A percentile compares a stretch with the other conserved stretches of the same genome.
Evolutionary conservation across 2,329 filamentous ascomycete species (phyloP).

Genomic region (Bipolaris victoriae): DNA sequence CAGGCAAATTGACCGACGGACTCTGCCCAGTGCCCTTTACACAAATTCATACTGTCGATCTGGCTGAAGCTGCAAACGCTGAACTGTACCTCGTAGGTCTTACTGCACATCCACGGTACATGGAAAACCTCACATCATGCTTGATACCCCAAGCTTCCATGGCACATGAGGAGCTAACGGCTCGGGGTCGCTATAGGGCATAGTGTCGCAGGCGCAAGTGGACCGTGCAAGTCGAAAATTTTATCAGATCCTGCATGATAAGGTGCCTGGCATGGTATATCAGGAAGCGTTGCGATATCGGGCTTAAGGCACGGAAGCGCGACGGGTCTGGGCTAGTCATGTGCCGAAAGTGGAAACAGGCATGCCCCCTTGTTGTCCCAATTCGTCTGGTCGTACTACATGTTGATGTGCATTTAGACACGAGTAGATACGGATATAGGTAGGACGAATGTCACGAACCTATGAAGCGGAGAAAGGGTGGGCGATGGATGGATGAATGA

Average conservation of each 20-base stretch:
- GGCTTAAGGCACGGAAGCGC: not conserved
- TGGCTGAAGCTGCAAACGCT: too few relatives aligned
- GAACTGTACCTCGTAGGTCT: too few relatives aligned
- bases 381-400: too few relatives aligned
- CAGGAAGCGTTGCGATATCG: not conserved
- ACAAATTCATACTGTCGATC: too few relatives aligned
- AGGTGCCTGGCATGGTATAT: not conserved
- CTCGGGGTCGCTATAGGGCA: not conserved
- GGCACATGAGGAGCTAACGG: not conserved
- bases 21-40: not conserved
- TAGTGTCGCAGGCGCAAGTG: not conserved
- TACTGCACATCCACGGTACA: not conserved
- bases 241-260: slow-evolving; percentile 12
- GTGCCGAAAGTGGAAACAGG: not conserved
- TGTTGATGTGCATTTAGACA: too few relatives aligned
- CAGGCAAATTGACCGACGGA: not conserved
- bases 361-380: too few relatives aligned
- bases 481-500: not conserved
- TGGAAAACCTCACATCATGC: not conserved
- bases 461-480: not conserved
- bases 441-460: too few relatives aligned
- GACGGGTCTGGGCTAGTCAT: not conserved
- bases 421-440: too few relatives aligned
- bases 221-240: slow-evolving; percentile 4
- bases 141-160: not conserved